Conservation (phyloP, 305 asterid species). For the Solanum chacoense region DNA sequence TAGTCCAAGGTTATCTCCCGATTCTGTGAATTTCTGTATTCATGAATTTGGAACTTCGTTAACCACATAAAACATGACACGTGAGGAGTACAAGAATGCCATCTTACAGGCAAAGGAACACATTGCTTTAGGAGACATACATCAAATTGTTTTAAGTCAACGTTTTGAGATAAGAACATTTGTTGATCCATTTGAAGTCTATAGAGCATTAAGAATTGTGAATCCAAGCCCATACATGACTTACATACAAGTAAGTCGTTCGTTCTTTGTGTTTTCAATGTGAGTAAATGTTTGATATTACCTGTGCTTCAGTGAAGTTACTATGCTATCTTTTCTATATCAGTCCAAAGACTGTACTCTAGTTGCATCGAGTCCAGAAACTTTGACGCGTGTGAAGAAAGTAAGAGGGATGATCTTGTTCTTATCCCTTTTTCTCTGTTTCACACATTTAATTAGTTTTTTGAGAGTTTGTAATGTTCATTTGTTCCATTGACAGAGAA, state of each 20-base stretch:
- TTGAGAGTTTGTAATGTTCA: background rate
- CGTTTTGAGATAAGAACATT: slow-evolving; percentile 76
- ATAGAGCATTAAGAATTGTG: background rate
- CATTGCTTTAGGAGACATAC: slow-evolving; percentile 72
- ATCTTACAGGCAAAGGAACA: slow-evolving; percentile 71
- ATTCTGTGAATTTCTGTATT: slow-evolving; percentile 36
- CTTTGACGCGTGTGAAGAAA: slow-evolving; percentile 63
- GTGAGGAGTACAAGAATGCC: slow-evolving; percentile 54
- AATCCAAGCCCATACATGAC: slow-evolving; percentile 32
- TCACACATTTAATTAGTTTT: background rate
- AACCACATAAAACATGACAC: slow-evolving; percentile 52
- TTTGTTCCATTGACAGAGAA: too few species aligned
- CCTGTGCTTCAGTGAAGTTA: background rate
- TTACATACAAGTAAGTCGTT: slow-evolving; percentile 54
- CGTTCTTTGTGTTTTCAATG: slow-evolving; percentile 4
- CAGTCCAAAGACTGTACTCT: slow-evolving; percentile 79
- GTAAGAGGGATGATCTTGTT: slow-evolving; percentile 17
- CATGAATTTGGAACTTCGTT: slow-evolving; percentile 32
- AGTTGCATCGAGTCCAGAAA: slow-evolving; percentile 85
- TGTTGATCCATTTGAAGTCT: slow-evolving; percentile 87
- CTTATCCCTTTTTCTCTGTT: background rate
- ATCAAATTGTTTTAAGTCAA: slow-evolving; percentile 71
- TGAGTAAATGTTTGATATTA: too few species aligned
- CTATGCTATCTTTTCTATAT: background rate
- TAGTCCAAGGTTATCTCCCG: slow-evolving; percentile 26